Evolutionary conservation across 768 basidiomycete species (phyloP).

Genomic region (Multifurca ochricompacta): DNA sequence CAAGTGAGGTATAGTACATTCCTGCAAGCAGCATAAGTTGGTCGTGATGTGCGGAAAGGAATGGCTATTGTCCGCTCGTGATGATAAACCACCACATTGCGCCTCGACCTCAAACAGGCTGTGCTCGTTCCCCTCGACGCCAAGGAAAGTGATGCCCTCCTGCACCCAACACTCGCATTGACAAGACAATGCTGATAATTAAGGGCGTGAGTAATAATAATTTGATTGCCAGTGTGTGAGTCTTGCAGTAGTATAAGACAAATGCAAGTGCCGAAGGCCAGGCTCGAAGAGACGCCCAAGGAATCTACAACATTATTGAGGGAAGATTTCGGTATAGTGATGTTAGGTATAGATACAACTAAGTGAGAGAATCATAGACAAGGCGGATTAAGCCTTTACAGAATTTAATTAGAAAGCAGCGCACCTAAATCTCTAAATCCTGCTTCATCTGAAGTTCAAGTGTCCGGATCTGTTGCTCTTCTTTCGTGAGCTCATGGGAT

Average conservation of each 20-base stretch:
- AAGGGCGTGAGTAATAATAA: too few relatives aligned
- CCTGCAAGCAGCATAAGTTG: too few relatives aligned
- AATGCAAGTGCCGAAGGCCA: neutral
- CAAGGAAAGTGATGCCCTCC: too few relatives aligned
- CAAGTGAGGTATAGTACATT: too few relatives aligned
- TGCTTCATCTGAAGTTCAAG: constrained; percentile 17
- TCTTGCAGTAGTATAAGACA: neutral
- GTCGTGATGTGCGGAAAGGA: too few relatives aligned
- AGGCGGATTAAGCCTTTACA: neutral
- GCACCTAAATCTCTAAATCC: constrained; percentile 11
- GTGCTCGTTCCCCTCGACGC: too few relatives aligned
- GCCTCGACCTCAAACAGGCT: too few relatives aligned
- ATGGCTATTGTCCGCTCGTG: too few relatives aligned
- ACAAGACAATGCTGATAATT: too few relatives aligned
- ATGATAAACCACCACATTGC: neutral
- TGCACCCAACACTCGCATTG: too few relatives aligned
- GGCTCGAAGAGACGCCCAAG: too few relatives aligned
- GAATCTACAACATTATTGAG: neutral
- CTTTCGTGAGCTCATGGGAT: neutral
- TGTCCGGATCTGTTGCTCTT: constrained; percentile 8
- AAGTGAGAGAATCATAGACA: neutral
- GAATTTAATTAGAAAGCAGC: neutral
- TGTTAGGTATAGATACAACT: neutral
- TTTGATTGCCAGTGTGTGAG: neutral
- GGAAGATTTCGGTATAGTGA: neutral